A percentile compares a stretch with the other conserved stretches of the same genome.
These are phyloP conservation scores for Solanum piurae DNA, from an alignment of 257 asterid species.

Conservation along the genomic window DNA sequence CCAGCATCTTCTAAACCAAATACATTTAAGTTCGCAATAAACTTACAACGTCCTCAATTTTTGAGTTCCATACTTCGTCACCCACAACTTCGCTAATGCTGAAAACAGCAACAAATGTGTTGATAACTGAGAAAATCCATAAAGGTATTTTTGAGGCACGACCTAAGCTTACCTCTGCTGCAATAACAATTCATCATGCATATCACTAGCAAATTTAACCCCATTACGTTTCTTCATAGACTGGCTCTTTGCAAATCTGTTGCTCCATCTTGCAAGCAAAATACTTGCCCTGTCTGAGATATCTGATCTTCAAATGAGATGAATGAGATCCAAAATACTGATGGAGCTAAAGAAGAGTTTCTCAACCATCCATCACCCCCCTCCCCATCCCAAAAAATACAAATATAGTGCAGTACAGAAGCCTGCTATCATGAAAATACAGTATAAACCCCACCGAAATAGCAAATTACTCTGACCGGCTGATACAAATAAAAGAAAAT, in stretches of 20 bases:
- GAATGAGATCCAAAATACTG: constrained; percentile 34
- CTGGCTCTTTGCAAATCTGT: constrained; percentile 57
- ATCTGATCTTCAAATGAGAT: constrained; percentile 88
- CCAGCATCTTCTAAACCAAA: constrained; percentile 1
- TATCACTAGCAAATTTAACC: constrained; percentile 45
- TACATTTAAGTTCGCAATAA: not conserved
- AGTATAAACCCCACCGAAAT: not conserved
- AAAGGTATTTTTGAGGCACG: not conserved
- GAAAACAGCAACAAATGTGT: constrained; percentile 27
- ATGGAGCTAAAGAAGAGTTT: not conserved
- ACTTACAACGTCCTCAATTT: constrained; percentile 48
- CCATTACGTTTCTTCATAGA: constrained; percentile 48
- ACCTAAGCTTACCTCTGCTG: constrained; percentile 67
- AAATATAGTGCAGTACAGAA: not conserved
- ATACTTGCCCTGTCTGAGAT: constrained; percentile 89
- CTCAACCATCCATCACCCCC: not conserved
- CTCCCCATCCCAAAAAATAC: not conserved
- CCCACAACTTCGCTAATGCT: constrained; percentile 85
- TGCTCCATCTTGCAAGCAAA: constrained; percentile 77
- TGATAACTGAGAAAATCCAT: constrained; percentile 2
- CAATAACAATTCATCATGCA: constrained; percentile 72
- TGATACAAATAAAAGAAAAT: not conserved
- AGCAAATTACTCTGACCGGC: not conserved
- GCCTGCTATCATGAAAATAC: not conserved
- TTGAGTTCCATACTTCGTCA: constrained; percentile 51